Base-by-base conservation (phyloP, 2,329 filamentous ascomycete species). In the Ophiobolus disseminans region DNA sequence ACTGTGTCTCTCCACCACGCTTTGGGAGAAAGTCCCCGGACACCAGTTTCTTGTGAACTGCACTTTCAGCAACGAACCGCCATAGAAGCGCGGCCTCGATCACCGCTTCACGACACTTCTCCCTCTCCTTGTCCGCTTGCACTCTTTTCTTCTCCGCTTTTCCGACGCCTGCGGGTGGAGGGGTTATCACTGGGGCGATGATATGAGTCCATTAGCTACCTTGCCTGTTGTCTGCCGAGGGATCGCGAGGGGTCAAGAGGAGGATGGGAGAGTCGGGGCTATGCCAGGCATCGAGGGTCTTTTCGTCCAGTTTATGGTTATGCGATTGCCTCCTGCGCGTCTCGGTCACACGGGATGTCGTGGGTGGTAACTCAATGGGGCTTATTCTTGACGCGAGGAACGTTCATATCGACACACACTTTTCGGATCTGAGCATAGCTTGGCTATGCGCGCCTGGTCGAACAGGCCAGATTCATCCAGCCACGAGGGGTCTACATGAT, bases 21-120 rank as follows among this genome's bases (percentile, higher is more conserved):
- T 97, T 97, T 94, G 91, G 93, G 93, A 96, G 93, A 97, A 97
- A 97, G 93, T 97, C 93, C 93, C 93, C 93, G 93, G 93, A 97
- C 92, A 87, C 57, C 78, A 83, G 82, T 63, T n/a, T n/a, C 78
- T 74, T 79, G 28, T 43, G 55, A 58, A 80, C 55, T 78, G 73
- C 77, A 75, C 84, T 61, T 70, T 92, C 91, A 90, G 91, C 95
- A 96, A 97, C 90, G 91, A 92, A 90, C 91, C 92, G 92, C 91
- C 93, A 96, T 92, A 97, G 87, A 96, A 96, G 92, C 91, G 91
- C 90, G 91, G 91, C 84, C 85, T 82, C 80, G 11, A 14, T 77
- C 78, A 76, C 78, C 75, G 53, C 42, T 36, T 51, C n/a, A 45
- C 60, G 48, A 73, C 70, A 71, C 72, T 63, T 63, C 72, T 76